Evolutionary conservation across 164 flowering plant genomes (phyloP).

Genomic region (Umbilicus rupestris): DNA sequence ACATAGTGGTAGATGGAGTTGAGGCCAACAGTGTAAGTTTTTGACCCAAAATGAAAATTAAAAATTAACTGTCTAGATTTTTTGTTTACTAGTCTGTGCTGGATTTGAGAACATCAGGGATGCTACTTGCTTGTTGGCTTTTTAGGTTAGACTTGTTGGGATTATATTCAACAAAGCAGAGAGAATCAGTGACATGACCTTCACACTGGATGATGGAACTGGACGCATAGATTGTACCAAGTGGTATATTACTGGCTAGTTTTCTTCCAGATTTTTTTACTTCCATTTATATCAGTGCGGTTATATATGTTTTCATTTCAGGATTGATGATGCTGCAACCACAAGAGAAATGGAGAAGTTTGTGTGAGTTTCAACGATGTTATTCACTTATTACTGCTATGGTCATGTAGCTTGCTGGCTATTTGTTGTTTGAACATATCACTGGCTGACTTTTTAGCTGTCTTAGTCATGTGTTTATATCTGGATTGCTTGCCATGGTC

Average conservation of each 20-base stretch:
- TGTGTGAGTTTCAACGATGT: constrained; percentile 25
- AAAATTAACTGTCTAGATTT: neutral
- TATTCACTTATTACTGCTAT: neutral
- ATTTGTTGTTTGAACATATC: neutral
- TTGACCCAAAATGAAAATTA: neutral
- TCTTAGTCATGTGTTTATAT: neutral
- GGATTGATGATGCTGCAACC: constrained; percentile 59
- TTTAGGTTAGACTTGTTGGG: constrained; percentile 69
- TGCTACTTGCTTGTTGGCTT: constrained; percentile 4
- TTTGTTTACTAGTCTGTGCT: neutral
- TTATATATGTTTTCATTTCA: constrained; percentile 12
- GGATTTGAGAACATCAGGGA: neutral
- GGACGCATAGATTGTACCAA: constrained; percentile 63
- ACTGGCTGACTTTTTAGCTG: neutral
- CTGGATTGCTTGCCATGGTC: neutral
- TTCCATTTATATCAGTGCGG: neutral
- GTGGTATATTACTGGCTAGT: constrained; percentile 62
- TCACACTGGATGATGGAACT: constrained; percentile 82
- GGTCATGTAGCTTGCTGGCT: neutral
- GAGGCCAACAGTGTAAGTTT: constrained; percentile 52
- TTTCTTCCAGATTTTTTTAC: neutral
- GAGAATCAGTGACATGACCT: constrained; percentile 58
- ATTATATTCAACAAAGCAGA: constrained; percentile 45
- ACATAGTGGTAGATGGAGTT: constrained; percentile 57
- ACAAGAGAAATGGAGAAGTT: constrained; percentile 51